These are phyloP conservation scores for Zygoascus flipseniorum DNA, from an alignment of 805 yeast species.

Conservation along the genomic window DNA sequence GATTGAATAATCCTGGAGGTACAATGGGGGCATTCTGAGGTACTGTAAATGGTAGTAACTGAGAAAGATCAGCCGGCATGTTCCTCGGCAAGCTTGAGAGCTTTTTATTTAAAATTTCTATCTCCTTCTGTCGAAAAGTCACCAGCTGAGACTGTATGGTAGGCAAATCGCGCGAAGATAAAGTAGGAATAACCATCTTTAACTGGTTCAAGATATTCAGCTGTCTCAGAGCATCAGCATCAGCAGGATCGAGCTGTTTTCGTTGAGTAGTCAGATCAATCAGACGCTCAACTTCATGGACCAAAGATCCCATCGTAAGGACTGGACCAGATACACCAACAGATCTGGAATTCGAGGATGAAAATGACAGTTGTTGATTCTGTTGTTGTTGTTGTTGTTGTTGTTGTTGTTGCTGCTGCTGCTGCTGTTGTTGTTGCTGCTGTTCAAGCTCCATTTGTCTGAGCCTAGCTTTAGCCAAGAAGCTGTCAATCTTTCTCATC, in stretches of 20 bases:
- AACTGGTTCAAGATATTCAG: slow-evolving; percentile 23
- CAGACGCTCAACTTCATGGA: slow-evolving; percentile 25
- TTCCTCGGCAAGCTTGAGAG: not conserved
- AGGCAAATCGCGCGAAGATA: slow-evolving; percentile 23
- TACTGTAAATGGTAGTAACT: not conserved
- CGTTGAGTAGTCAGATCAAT: slow-evolving; percentile 19
- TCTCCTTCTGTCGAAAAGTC: slow-evolving; percentile 19
- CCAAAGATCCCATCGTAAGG: slow-evolving; percentile 18
- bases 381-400: not conserved
- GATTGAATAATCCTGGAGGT: not conserved
- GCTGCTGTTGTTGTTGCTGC: slow-evolving; percentile 21
- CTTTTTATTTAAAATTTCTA: slow-evolving; percentile 18
- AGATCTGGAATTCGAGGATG: not conserved
- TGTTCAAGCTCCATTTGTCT: slow-evolving; percentile 16
- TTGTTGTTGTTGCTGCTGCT: slow-evolving; percentile 6
- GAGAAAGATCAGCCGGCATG: not conserved
- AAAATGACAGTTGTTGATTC: not conserved
- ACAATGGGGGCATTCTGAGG: not conserved
- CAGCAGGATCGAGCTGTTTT: slow-evolving; percentile 17
- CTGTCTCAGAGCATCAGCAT: slow-evolving; percentile 25
- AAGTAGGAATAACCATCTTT: slow-evolving; percentile 22
- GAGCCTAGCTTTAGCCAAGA: slow-evolving; percentile 33
- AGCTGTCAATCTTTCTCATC: slow-evolving; percentile 63
- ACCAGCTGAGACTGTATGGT: slow-evolving; percentile 25
- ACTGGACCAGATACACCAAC: not conserved